Base-by-base conservation (phyloP, 2,329 filamentous ascomycete species). In the Camptophora hylomeconis region DNA sequence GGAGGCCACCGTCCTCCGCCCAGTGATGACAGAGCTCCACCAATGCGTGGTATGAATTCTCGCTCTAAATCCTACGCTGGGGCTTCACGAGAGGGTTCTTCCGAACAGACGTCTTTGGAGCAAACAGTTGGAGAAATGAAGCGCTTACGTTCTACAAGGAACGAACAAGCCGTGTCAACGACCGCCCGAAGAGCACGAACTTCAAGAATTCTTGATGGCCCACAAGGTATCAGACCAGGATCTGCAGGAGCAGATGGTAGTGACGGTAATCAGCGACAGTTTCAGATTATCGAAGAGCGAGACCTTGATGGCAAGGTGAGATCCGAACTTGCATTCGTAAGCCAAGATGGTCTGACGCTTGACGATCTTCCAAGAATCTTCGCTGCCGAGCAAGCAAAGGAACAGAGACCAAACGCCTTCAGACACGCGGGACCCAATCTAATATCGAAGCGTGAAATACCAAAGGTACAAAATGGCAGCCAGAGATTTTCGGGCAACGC, bases 331-430 rank as follows among this genome's bases (percentile, higher is more conserved):
- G 87, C 86, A 48, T 84, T 98, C 48, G 83, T 83, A 19, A 20
- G 23, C 12, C 80, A 87, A 47, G 86, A 95, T 54, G 83, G 83
- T 14, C 70, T 98, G 37, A 94, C 87, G 1, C 61, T 98, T 32
- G 89, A 98, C 47, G 89, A 98, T 48, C 95, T 98, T 43, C 84
- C 89, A 6, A 72, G 89, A 39, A 92, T 98, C 46, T 86, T 94
- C 22, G 89, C 89, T 18, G 82, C 89, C 9, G 86, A 95, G 52
- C 87, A 95, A 56, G 86, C 87, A 14, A 77, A 84, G 44, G 87
- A 95, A 50, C 83, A 92, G 50, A 68, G 81, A 38, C 79, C 81
- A 9, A 82, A 80, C 50, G 76, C 78, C 8, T 83, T 82, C 47
- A 79, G 75, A 36, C 77, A 80, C 45, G 73, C 75, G 21, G 72